Percentiles rank a stretch among this genome's conserved stretches.
phyloP scores from a whole-genome alignment of 768 basidiomycete species.

The Podaxis sp. region DNA sequence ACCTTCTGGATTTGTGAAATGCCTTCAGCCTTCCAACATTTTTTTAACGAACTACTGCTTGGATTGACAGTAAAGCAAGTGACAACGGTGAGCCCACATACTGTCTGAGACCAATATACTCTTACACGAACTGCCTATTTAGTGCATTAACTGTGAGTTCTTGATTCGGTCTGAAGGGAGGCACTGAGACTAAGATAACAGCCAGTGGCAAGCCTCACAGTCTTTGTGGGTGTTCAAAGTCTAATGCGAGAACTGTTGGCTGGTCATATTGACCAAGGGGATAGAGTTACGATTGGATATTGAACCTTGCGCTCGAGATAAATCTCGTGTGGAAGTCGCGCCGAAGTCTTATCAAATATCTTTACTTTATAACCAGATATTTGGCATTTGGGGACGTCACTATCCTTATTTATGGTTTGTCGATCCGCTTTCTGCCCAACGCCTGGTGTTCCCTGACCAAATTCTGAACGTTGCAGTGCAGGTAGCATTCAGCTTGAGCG shows the following conservation, averaged over 20 bases:
- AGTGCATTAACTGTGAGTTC: not conserved
- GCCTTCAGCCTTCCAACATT: not conserved
- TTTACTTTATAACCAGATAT: conserved; percentile 1
- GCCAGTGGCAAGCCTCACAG: not conserved
- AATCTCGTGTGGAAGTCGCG: not conserved
- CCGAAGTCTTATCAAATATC: not conserved
- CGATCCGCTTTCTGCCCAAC: too few relatives aligned
- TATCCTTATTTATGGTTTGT: not conserved
- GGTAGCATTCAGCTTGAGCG: not conserved
- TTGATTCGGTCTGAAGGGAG: not conserved
- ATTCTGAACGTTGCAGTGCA: not conserved
- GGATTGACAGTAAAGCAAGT: not conserved
- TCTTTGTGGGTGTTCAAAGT: not conserved
- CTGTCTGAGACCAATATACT: not conserved
- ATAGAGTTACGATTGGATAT: not conserved
- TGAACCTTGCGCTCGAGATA: not conserved
- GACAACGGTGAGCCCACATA: not conserved
- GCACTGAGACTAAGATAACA: too few relatives aligned
- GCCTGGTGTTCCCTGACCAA: not conserved
- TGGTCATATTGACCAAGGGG: not conserved
- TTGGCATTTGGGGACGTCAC: conserved; percentile 3
- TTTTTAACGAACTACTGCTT: not conserved
- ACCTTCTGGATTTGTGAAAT: not conserved
- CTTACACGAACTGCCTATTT: not conserved
- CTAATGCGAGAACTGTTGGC: too few relatives aligned